phyloP scores from a whole-genome alignment of 2,329 filamentous ascomycete genomes.

The Alternaria solani region DNA sequence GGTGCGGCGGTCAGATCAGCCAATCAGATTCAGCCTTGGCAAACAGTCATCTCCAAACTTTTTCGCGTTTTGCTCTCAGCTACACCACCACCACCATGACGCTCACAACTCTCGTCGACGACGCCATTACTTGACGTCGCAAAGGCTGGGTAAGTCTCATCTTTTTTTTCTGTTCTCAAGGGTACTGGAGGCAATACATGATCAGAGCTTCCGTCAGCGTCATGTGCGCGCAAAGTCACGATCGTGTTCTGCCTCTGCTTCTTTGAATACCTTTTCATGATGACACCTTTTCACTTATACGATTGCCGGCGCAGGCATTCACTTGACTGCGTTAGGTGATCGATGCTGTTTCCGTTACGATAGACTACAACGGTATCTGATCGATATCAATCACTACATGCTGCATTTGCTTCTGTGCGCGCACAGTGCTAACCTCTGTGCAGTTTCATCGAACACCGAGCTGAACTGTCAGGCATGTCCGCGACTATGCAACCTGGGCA shows the following conservation, averaged over 20 bases:
- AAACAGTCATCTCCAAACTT: constrained; percentile 15
- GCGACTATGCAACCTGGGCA: constrained; percentile 18
- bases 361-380: constrained; percentile 55
- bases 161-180: neutral
- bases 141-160: constrained; percentile 18
- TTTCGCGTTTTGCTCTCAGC: constrained; percentile 13
- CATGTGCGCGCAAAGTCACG: neutral
- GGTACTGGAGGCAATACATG: neutral
- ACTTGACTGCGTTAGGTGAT: constrained; percentile 40
- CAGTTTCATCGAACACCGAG: constrained; percentile 22
- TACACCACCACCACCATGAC: constrained; percentile 19
- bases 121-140: constrained; percentile 21
- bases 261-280: constrained; percentile 24
- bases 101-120: constrained; percentile 15
- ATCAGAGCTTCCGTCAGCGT: neutral
- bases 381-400: constrained; percentile 11
- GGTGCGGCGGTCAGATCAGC: neutral
- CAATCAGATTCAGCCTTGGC: constrained; percentile 19
- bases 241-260: neutral
- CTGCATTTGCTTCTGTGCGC: neutral
- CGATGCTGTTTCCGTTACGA: constrained; percentile 45
- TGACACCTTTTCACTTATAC: constrained; percentile 40
- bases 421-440: constrained; percentile 15
- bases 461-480: constrained; percentile 22
- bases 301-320: constrained; percentile 38